Base-by-base conservation (phyloP, 768 basidiomycete genomes). In the Cystofilobasidium macerans region DNA sequence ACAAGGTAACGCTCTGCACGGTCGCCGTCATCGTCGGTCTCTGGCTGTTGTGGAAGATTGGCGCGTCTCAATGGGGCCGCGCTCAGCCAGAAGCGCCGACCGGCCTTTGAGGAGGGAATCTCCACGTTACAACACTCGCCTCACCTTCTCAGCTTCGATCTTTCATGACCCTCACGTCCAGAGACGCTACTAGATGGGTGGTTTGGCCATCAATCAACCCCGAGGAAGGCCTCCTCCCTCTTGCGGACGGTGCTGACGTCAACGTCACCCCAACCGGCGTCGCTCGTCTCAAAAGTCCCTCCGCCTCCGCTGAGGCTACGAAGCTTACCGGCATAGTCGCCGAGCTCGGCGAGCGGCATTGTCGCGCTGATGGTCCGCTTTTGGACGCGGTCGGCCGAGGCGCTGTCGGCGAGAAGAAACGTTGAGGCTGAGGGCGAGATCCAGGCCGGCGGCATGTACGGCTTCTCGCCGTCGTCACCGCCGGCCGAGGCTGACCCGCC, bases 271-370 rank as follows among this genome's bases (percentile, higher is more conserved):
- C 90, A 92, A 20, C 88, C 89, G n/a, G 84, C 86, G 57, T 81
- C 82, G 35, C 77, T 77, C 84, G 87, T 86, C 72, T 91, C 88
- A 71, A 91, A 90, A 22, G 79, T 73, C 16, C 88, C 89, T 73
- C 88, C 84, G 4, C 89, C 89, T 56, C 87, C 89, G 1, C 87
- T 86, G 42, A 91, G 75, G 0, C 89, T 86, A 22, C 89, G 85
- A 59, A 92, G 75, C 20, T 88, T 81, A 54, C 80, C 85, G 12
- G 87, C 85, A 71, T 87, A 92, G 74, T 90, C 86, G 24, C 91
- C 78, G 82, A 89, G 85, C 71, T 80, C 82, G 71, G 84, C 87
- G n/a, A 92, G 80, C 2, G 89, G 89, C 24, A 86, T 87, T 35
- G 84, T 69, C 13, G 85, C 88, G 66, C 82, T 76, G 30, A 92